Evolutionary conservation across 179 eudicot species (phyloP), one percentile per base, ranked within the genome.

Genomic region (Drosera spatulata): DNA sequence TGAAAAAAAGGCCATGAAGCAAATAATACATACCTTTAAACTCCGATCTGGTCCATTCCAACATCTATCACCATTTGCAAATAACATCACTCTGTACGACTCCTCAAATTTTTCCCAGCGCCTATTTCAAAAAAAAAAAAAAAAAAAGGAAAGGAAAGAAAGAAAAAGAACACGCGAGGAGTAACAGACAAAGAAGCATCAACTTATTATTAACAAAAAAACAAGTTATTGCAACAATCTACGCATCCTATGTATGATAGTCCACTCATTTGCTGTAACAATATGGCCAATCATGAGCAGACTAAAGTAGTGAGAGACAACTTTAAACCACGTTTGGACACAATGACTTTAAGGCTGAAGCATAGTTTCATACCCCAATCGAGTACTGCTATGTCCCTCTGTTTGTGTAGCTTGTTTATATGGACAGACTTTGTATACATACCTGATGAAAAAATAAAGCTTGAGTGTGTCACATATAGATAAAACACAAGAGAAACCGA

Each of bases 11-110:
- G n/a, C n/a, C n/a, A n/a, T n/a, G n/a, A n/a, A n/a, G n/a, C n/a
- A n/a, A n/a, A n/a, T n/a, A n/a, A 15, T 22, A 39, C 42, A 52
- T 76, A 90, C 99, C 87, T 85, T 85, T 60, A 90, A 52, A 75
- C 99, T 90, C 75, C 99, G 86, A 66, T 94, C 97, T 52, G 99
- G 99, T 50, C 99, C 99, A 71, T 90, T 94, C 99, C 99, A 94
- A 79, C 99, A 94, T 69, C 73, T 85, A 71, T 94, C 99, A 63
- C 99, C 99, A 69, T 69, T 83, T 58, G 93, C 77, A 67, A 94
- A 94, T 52, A 74, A 69, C 91, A 94, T 90, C 61, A 53, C 54
- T 71, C 74, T 81, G 85, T 90, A 90, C 0, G 91, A 80, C 41
- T 94, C 97, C 69, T 89, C 99, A 67, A 90, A 90, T 56, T 87